These are phyloP conservation scores for Agaricales sp. DNA, from an alignment of 1,284 basidiomycete genomes.

Conservation along the genomic window DNA sequence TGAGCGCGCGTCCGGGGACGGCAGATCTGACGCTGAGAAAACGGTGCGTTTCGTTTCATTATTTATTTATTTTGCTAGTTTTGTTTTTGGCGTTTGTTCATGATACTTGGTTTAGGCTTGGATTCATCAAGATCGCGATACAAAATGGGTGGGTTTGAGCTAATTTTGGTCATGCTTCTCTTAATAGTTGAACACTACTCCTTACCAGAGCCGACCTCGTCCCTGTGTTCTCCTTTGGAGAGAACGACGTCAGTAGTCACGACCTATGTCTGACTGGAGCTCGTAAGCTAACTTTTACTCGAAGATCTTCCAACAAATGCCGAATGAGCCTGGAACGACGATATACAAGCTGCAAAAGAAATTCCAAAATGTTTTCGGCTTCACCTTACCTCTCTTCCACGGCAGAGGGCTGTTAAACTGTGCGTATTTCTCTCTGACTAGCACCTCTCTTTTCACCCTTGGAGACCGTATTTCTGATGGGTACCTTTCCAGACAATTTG, in stretches of 20 bases:
- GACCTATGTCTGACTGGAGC: background rate
- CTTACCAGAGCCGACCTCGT: constrained; percentile 73
- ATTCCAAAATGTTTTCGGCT: constrained; percentile 89
- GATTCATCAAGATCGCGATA: constrained; percentile 97
- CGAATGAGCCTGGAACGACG: constrained; percentile 89
- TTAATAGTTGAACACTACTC: constrained; percentile 3
- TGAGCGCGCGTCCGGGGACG: constrained; percentile 91
- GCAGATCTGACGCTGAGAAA: constrained; percentile 85
- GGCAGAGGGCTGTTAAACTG: constrained; percentile 89
- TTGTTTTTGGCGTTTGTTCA: constrained; percentile 11
- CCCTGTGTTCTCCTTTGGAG: constrained; percentile 94
- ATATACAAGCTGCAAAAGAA: constrained; percentile 81
- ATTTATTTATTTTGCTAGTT: constrained; percentile 2
- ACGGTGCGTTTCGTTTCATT: constrained; percentile 35
- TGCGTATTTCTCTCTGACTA: too few relatives aligned
- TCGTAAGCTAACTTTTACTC: background rate
- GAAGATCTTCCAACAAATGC: constrained; percentile 92
- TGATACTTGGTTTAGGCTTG: constrained; percentile 39
- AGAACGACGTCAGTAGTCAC: constrained; percentile 76
- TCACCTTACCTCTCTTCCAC: constrained; percentile 93
- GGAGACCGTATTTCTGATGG: constrained; percentile 2
- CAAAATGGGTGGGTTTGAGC: constrained; percentile 65
- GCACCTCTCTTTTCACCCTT: background rate
- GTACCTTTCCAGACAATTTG: constrained; percentile 55
- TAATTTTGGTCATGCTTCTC: background rate